These are phyloP conservation scores for Cornus controversa DNA, from an alignment of 148 eudicot genomes.

Conservation along the genomic window DNA sequence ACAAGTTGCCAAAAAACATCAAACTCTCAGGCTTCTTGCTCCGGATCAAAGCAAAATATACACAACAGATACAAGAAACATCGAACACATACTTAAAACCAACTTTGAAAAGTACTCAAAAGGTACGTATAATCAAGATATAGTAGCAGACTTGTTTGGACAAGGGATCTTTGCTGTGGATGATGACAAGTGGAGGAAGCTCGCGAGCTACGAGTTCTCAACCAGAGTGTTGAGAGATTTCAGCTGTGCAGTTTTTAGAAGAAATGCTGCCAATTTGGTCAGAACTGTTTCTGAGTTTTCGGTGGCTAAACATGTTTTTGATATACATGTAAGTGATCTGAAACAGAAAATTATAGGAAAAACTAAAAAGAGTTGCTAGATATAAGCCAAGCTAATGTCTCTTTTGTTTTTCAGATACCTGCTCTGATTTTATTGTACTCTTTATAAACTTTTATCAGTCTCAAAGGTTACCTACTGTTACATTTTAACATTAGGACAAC, in stretches of 20 bases:
- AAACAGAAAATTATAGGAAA: not conserved
- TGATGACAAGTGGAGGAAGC: conserved; percentile 69
- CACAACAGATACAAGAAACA: conserved; percentile 59
- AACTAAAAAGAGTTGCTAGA: no score
- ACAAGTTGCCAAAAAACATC: conserved; percentile 40
- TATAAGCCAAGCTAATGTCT: no score
- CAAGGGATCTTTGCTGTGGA: conserved; percentile 71
- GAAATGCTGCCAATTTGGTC: conserved; percentile 50
- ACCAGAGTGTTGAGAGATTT: conserved; percentile 67
- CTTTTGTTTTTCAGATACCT: no score
- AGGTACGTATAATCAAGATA: conserved; percentile 38
- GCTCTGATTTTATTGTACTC: no score
- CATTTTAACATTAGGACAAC: no score
- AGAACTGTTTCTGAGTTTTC: conserved; percentile 27
- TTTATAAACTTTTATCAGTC: no score
- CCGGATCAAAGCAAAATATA: conserved; percentile 54
- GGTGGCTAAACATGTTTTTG: conserved; percentile 30
- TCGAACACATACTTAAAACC: conserved; percentile 69
- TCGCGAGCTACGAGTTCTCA: conserved; percentile 75
- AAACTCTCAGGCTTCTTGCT: conserved; percentile 57
- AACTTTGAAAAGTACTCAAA: conserved; percentile 60
- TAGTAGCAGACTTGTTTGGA: conserved; percentile 60
- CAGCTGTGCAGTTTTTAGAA: conserved; percentile 65
- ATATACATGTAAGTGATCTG: conserved; percentile 53
- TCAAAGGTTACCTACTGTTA: no score